Base-by-base conservation (phyloP, 1,284 basidiomycete species). In the Leucoagaricus sp. region DNA sequence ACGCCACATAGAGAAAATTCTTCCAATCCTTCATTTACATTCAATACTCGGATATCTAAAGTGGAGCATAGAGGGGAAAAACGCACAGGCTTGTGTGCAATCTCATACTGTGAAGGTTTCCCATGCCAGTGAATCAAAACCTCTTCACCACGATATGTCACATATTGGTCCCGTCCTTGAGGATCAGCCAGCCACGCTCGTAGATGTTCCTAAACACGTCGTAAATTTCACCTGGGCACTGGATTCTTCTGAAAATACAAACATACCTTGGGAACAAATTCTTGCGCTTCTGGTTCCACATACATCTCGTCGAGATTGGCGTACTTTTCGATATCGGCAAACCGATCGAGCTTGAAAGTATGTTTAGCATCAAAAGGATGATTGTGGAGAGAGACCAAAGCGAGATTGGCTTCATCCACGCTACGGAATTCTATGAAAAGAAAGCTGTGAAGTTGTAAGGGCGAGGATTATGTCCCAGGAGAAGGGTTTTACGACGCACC, bases 91-190 rank as follows among this genome's bases (percentile, higher is more conserved):
- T 88, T 89, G 67, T 89, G 82, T 17, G 92, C 91, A 40, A 91
- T 70, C 72, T 98, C 95, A 65, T 91, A 87, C 62, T 90, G 87
- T 12, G 93, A 94, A 57, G 90, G 89, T 66, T 94, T 93, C 59
- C 93, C 93, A 69, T 98, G 94, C 96, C 96, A 99, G 64, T 87
- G 82, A 62, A 99, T 87, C 65, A 90, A 84, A 58, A 98, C 94
- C 61, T 96, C 92, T 68, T 96, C 91, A 57, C 91, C 93, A 52
- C 92, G 87, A 75, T 97, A 97, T 50, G 94, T 96, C 59, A 94
- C 87, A 76, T 96, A 95, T 73, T 99, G 97, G 72, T 99, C 97
- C 60, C 97, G 91, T 25, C 95, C 94, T 70, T 89, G 85, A 34
- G 86, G 78, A 74, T 99, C 97, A 29, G 89, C 91, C 58, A 99